These are phyloP conservation scores for Arthroderma sp. DNA, from an alignment of 2,329 filamentous ascomycete species.

Conservation along the genomic window DNA sequence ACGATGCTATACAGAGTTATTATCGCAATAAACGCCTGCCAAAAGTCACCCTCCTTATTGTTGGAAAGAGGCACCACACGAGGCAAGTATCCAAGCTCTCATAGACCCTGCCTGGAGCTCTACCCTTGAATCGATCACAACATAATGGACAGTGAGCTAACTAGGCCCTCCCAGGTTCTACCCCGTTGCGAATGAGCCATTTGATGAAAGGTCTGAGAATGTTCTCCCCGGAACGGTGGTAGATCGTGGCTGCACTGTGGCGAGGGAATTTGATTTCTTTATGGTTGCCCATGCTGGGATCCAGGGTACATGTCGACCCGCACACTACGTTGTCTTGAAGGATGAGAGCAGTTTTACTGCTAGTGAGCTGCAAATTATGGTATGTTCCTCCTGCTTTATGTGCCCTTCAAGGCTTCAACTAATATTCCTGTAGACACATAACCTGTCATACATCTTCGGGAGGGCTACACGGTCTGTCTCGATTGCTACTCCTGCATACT, in stretches of 20 bases:
- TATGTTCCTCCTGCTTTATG: conserved; percentile 32
- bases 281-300: conserved; percentile 68
- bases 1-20: conserved; percentile 47
- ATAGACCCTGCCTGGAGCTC: background rate
- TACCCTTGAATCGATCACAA: background rate
- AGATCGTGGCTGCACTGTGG: conserved; percentile 68
- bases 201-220: conserved; percentile 49
- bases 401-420: conserved; percentile 59
- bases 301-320: conserved; percentile 70
- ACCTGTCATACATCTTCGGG: conserved; percentile 71
- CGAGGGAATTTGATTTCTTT: conserved; percentile 68
- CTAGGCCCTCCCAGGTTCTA: conserved; percentile 45
- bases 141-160: conserved; percentile 32
- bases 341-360: conserved; percentile 45
- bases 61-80: conserved; percentile 80
- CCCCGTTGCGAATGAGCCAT: conserved; percentile 44
- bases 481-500: conserved; percentile 78
- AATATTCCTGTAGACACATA: conserved; percentile 37
- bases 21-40: conserved; percentile 49
- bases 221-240: conserved; percentile 66
- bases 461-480: conserved; percentile 76
- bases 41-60: conserved; percentile 60
- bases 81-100: conserved; percentile 29
- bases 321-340: conserved; percentile 65
- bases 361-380: conserved; percentile 36